These are phyloP conservation scores for Podospora appendiculata DNA, from an alignment of 495 filamentous ascomycete species.

Conservation along the genomic window DNA sequence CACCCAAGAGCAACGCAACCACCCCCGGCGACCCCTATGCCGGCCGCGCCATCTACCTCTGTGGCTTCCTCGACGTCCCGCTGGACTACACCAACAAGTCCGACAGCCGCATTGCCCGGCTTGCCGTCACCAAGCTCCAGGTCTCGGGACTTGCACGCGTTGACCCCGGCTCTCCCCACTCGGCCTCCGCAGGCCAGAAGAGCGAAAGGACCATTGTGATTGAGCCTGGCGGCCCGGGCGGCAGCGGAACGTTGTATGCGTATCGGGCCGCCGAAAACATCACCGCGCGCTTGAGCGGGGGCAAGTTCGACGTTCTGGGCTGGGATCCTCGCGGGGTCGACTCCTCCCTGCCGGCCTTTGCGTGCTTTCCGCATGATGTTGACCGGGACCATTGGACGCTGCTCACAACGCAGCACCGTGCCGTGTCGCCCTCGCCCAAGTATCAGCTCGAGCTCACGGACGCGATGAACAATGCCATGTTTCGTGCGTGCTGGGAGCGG, in stretches of 20 bases:
- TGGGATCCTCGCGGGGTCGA: slow-evolving; percentile 53
- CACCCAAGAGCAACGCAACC: neutral
- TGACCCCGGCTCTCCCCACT: neutral
- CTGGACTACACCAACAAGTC: slow-evolving; percentile 38
- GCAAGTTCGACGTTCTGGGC: slow-evolving; percentile 41
- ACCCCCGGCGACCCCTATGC: slow-evolving; percentile 18
- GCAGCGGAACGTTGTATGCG: slow-evolving; percentile 33
- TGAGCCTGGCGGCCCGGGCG: slow-evolving; percentile 40
- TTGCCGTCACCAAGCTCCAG: slow-evolving; percentile 37
- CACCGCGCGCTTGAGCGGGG: slow-evolving; percentile 29
- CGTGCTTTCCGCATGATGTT: slow-evolving; percentile 41
- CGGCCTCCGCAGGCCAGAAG: slow-evolving; percentile 20
- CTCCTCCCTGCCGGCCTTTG: slow-evolving; percentile 36
- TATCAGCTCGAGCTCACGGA: slow-evolving; percentile 31
- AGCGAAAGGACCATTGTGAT: slow-evolving; percentile 41
- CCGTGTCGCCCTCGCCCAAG: slow-evolving; percentile 21
- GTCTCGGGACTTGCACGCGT: slow-evolving; percentile 23
- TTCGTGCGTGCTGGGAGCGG: slow-evolving; percentile 34
- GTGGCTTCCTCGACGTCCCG: slow-evolving; percentile 39
- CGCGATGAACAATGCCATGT: slow-evolving; percentile 32
- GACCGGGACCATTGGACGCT: slow-evolving; percentile 36
- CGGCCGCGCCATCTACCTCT: slow-evolving; percentile 36
- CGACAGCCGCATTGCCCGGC: slow-evolving; percentile 32
- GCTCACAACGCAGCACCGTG: slow-evolving; percentile 28
- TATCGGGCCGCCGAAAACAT: slow-evolving; percentile 27